A percentile compares a stretch with the other conserved stretches of the same genome.
Conservation (phyloP, 257 asterid genomes). For the Anisodus acutangulus region DNA sequence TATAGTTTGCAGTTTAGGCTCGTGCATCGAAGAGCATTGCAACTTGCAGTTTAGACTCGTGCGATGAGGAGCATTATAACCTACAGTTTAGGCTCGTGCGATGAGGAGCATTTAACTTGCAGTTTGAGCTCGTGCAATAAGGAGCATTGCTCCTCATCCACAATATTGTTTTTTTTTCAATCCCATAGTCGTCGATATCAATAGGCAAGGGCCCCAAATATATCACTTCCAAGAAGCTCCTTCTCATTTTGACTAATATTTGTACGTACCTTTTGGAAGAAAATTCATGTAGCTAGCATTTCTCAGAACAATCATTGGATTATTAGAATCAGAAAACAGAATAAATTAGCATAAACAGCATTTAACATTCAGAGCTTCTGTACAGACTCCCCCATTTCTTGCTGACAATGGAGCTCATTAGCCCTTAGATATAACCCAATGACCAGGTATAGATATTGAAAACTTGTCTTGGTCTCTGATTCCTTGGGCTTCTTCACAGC, state of each 20-base stretch:
- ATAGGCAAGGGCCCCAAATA: background rate
- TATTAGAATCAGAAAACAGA: slow-evolving; percentile 4
- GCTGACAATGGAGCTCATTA: background rate
- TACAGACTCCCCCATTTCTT: background rate
- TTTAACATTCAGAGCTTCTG: slow-evolving; percentile 5
- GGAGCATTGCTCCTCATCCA: background rate
- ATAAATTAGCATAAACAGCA: background rate
- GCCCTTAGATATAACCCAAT: background rate
- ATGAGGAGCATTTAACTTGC: no score
- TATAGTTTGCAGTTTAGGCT: no score
- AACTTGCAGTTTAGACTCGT: no score
- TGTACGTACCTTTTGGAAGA: background rate
- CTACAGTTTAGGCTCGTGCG: no score
- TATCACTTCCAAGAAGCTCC: background rate
- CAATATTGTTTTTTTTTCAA: background rate
- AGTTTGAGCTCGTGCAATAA: no score
- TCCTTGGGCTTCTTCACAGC: background rate
- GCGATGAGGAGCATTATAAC: no score
- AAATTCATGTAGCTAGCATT: background rate
- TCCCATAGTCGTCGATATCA: background rate
- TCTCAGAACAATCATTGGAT: background rate
- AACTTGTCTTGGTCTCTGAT: background rate
- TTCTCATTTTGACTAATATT: background rate
- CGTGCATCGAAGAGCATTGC: no score
- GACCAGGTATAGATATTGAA: background rate